Percentiles rank a stretch among this genome's conserved stretches.
Evolutionary conservation across 345 rosid species (phyloP).

Genomic region (Rhizophora apiculata): DNA sequence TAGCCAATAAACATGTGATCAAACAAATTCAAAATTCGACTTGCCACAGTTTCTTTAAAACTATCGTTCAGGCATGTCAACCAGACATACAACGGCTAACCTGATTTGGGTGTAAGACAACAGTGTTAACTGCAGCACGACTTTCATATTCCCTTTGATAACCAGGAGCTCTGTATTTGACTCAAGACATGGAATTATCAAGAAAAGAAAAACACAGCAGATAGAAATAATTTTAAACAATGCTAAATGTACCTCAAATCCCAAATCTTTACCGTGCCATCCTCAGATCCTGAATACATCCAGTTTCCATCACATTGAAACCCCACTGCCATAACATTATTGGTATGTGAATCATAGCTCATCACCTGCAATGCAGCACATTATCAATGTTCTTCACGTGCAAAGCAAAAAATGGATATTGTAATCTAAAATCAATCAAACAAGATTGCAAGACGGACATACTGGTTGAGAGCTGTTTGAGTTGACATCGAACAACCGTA

Average conservation of each 20-base stretch:
- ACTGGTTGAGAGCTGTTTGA: conserved; percentile 80
- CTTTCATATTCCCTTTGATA: conserved; percentile 98
- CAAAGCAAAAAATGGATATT: not conserved
- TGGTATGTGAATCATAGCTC: conserved; percentile 92
- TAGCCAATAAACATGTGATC: no score
- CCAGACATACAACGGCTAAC: conserved; percentile 23
- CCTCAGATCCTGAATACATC: conserved; percentile 99
- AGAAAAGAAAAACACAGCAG: not conserved
- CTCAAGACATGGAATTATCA: conserved; percentile 15
- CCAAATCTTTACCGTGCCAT: conserved; percentile 96
- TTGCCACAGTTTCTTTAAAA: no score
- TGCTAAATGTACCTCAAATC: conserved; percentile 62
- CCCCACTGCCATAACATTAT: conserved; percentile 95
- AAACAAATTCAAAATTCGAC: no score
- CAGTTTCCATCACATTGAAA: conserved; percentile 96
- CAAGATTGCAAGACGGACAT: conserved; percentile 6
- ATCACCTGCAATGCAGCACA: conserved; percentile 46
- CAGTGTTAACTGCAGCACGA: conserved; percentile 90
- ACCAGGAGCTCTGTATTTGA: conserved; percentile 77
- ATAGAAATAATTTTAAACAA: not conserved
- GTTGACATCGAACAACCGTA: conserved; percentile 80
- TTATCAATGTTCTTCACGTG: not conserved
- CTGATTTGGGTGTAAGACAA: conserved; percentile 97
- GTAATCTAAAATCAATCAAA: not conserved
- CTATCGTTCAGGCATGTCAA: not conserved